phyloP scores from a whole-genome alignment of 108 stramenopile genomes.

The Pseudonitzschia multiseries region DNA sequence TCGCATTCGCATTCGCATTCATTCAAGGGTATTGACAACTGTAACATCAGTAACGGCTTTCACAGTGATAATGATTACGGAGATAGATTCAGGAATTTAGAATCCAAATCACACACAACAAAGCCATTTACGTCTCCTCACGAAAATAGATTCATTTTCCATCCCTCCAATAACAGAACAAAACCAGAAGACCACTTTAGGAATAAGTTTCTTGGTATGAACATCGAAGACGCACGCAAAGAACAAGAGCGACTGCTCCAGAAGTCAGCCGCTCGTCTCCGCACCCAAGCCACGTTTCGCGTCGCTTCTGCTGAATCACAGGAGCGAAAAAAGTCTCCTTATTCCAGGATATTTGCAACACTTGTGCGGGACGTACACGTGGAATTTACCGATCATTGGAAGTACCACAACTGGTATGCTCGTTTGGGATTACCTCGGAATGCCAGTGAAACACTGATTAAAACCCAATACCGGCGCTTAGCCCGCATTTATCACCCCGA shows the following conservation, averaged over 20 bases:
- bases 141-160: conserved; percentile 8
- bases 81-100: not conserved
- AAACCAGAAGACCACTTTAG: conserved; percentile 2
- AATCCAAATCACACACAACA: not conserved
- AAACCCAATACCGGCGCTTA: conserved; percentile 37
- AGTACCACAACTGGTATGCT: conserved; percentile 34
- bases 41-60: no score
- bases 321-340: not conserved
- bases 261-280: conserved; percentile 38
- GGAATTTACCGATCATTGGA: conserved; percentile 36
- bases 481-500: conserved; percentile 52
- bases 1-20: no score
- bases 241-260: conserved; percentile 48
- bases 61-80: no score
- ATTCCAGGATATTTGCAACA: not conserved
- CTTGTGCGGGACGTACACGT: conserved; percentile 30
- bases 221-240: conserved; percentile 33
- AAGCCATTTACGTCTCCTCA: not conserved
- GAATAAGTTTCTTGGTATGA: conserved; percentile 10
- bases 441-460: conserved; percentile 25
- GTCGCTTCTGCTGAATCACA: not conserved
- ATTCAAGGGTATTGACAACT: no score
- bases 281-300: not conserved
- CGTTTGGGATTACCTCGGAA: conserved; percentile 40
- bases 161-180: not conserved